Evolutionary conservation across 2,329 filamentous ascomycete species (phyloP), one percentile per base, ranked within the genome.

Genomic region (Sclerotinia subarctica): DNA sequence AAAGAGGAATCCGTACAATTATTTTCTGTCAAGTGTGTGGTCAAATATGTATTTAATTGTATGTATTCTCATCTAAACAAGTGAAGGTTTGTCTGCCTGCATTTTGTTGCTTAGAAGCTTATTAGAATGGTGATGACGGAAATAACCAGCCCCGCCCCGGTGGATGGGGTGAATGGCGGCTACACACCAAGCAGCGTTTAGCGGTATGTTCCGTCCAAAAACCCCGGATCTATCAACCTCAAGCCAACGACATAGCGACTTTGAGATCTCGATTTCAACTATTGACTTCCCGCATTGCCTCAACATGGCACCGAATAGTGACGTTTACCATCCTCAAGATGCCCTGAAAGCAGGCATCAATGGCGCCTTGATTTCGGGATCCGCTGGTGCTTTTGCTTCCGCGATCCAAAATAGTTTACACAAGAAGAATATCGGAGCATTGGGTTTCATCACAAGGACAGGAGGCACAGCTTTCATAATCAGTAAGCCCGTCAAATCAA

Each of bases 381-480:
- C 82, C 69, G 85, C 86, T 69, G 93, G 93, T 75, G 81, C 91
- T 77, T 85, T 93, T 79, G 78, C 90, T 70, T 90, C 92, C 63
- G 89, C 91, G 67, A 85, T 96, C 73, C 91, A 94, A 82, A 98
- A 96, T 83, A 92, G 93, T 69, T 85, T 97, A 74, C 85, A 89
- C 67, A 93, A 88, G 82, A 85, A 87, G 78, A 97, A 97, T 79
- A 83, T 95, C 73, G 92, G 93, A 74, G 85, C 89, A 70, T 87
- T 90, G 82, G 91, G 91, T 73, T 85, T 97, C 76, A 89, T 98
- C 78, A 91, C 91, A 58, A 87, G 88, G 76, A 90, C 88, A 68
- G 94, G 93, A 73, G 83, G 89, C 76, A 90, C 90, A 62, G 90
- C 94, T 77, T 90, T 82, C 70, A 78, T 86, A 70, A 87, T 88